Percentiles rank a stretch among this genome's conserved stretches.
Evolutionary conservation across 192 early-diverging fungal genomes (phyloP).

Genomic region (Endogone sp.): DNA sequence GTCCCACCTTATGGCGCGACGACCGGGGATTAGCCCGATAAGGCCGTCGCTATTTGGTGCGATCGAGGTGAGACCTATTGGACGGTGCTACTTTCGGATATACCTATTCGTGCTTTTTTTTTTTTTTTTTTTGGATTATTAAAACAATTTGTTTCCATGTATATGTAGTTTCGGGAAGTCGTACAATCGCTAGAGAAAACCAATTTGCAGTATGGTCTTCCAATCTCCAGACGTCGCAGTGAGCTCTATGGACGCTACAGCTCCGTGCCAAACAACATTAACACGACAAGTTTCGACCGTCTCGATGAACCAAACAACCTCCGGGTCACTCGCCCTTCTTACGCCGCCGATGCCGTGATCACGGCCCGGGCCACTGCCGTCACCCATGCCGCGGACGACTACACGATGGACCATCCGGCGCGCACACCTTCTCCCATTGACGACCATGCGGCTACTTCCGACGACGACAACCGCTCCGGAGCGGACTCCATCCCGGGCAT

Average conservation of each 20-base stretch:
- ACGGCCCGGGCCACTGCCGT: constrained; percentile 20
- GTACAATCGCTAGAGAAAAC: constrained; percentile 28
- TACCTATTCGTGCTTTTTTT: too few species aligned
- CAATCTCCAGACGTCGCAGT: neutral
- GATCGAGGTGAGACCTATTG: constrained; percentile 38
- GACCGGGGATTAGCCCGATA: constrained; percentile 32
- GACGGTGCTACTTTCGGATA: too few species aligned
- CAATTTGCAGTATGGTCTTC: constrained; percentile 2
- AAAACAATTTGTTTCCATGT: too few species aligned
- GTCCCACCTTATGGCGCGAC: constrained; percentile 6
- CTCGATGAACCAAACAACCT: neutral
- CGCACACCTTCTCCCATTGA: neutral
- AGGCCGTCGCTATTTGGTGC: constrained; percentile 52
- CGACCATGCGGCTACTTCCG: neutral
- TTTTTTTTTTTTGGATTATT: neutral
- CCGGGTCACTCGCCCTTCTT: neutral
- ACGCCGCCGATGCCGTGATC: constrained; percentile 18
- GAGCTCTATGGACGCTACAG: neutral
- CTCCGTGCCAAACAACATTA: neutral
- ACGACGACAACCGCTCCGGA: neutral
- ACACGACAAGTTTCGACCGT: neutral
- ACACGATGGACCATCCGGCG: neutral
- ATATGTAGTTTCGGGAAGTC: constrained; percentile 40
- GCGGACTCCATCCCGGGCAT: neutral
- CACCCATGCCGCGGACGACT: constrained; percentile 15